Evolutionary conservation across 768 basidiomycete species (phyloP).

Genomic region (Tylopilus intermedius): DNA sequence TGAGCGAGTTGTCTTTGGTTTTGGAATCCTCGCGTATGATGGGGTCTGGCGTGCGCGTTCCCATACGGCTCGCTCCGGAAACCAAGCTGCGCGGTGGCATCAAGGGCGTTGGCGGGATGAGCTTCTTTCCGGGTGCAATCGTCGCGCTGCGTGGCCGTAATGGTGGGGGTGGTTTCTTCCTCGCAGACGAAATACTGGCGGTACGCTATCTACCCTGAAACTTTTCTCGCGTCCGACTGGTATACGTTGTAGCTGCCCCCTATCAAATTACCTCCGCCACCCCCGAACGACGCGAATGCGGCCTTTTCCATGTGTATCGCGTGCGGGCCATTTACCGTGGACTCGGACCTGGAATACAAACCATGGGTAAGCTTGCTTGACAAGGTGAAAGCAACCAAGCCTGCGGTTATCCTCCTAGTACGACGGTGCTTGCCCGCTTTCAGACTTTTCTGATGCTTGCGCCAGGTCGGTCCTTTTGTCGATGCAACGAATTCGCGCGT

Average conservation of each 20-base stretch:
- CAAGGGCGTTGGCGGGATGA: slow-evolving; percentile 58
- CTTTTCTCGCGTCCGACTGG: neutral
- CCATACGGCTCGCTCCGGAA: slow-evolving; percentile 63
- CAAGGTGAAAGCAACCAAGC: slow-evolving; percentile 59
- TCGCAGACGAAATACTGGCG: slow-evolving; percentile 73
- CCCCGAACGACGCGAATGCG: slow-evolving; percentile 31
- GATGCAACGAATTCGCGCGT: slow-evolving; percentile 73
- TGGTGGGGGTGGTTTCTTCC: slow-evolving; percentile 84
- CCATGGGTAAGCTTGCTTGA: slow-evolving; percentile 63
- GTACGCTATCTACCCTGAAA: slow-evolving; percentile 42
- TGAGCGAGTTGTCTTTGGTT: slow-evolving; percentile 67
- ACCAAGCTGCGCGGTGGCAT: slow-evolving; percentile 62
- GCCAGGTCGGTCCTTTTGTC: slow-evolving; percentile 87
- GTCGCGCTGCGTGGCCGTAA: slow-evolving; percentile 85
- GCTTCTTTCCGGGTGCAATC: slow-evolving; percentile 86
- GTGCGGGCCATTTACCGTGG: slow-evolving; percentile 82
- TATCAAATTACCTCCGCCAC: slow-evolving; percentile 42
- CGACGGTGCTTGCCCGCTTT: slow-evolving; percentile 8
- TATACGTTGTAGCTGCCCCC: slow-evolving; percentile 53
- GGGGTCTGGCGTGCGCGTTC: slow-evolving; percentile 59
- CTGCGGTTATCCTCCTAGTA: slow-evolving; percentile 77
- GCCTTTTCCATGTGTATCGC: slow-evolving; percentile 67
- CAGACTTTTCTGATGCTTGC: neutral
- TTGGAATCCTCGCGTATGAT: slow-evolving; percentile 83
- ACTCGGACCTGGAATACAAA: slow-evolving; percentile 69